Conservation (phyloP, 768 basidiomycete species). For the Tricholoma saponaceum region DNA sequence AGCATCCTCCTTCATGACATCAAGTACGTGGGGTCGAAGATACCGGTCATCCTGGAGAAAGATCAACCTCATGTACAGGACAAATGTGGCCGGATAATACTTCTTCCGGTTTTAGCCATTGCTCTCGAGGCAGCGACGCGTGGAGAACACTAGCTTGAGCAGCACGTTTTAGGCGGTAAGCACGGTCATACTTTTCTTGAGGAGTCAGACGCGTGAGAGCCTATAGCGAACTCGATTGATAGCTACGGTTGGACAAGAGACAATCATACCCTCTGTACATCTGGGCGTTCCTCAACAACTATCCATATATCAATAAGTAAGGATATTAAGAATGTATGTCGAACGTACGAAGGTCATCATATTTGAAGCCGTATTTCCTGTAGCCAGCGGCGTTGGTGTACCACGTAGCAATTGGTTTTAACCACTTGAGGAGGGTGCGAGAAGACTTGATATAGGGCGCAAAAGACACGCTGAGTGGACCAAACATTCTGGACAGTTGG, state of each 20-base stretch:
- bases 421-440: constrained; percentile 57
- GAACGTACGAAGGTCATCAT: constrained; percentile 89
- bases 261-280: constrained; percentile 66
- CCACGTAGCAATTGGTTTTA: constrained; percentile 79
- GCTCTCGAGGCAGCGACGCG: constrained; percentile 70
- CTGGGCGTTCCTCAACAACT: constrained; percentile 76
- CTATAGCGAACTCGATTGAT: constrained; percentile 34
- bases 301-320: constrained; percentile 8
- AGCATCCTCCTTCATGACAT: constrained; percentile 67
- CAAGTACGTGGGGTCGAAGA: constrained; percentile 71
- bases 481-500: constrained; percentile 33
- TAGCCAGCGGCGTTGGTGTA: constrained; percentile 82
- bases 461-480: constrained; percentile 69
- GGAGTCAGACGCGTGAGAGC: constrained; percentile 79
- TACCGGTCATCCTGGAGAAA: constrained; percentile 79
- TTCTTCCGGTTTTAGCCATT: constrained; percentile 75
- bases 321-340: constrained; percentile 10
- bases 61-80: neutral
- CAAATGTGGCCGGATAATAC: constrained; percentile 36
- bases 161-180: constrained; percentile 83
- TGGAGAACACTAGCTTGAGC: constrained; percentile 79
- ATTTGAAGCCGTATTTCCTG: constrained; percentile 83
- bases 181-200: constrained; percentile 83
- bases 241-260: neutral
- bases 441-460: constrained; percentile 73